A percentile compares a stretch with the other conserved stretches of the same genome.
These are phyloP conservation scores for Artemisia annua DNA, from an alignment of 129 eudicot species.

Conservation along the genomic window DNA sequence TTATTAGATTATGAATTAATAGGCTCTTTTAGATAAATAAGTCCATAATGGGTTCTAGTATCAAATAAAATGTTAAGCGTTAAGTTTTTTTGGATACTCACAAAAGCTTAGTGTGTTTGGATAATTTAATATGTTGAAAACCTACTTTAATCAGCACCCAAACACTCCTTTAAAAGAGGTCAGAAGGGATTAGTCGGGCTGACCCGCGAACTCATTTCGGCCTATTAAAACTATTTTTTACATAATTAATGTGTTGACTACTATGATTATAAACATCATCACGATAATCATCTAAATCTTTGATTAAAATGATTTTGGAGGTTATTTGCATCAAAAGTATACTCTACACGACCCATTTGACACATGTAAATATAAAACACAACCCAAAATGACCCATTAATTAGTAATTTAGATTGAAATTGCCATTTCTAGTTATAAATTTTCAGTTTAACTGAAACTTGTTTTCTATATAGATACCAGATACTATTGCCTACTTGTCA, in stretches of 20 bases:
- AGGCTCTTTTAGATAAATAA: no score
- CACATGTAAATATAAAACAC: neutral
- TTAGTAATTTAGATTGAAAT: no score
- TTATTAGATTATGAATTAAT: no score
- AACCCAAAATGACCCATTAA: no score
- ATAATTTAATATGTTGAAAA: no score
- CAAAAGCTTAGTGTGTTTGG: no score
- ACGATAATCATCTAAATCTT: neutral
- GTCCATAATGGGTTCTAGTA: no score
- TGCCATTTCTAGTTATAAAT: neutral
- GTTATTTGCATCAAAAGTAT: neutral
- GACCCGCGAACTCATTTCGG: neutral
- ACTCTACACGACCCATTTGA: neutral
- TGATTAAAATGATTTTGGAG: neutral
- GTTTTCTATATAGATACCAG: slow-evolving; percentile 45
- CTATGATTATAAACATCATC: neutral
- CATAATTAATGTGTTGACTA: neutral
- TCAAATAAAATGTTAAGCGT: no score
- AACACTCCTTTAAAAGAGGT: no score
- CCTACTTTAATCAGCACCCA: no score
- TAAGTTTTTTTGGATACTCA: no score
- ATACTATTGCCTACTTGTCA: slow-evolving; percentile 68
- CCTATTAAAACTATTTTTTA: neutral
- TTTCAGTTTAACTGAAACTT: neutral
- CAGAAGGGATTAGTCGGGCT: no score